Evolutionary conservation across 345 rosid genomes (phyloP).

Genomic region (Physaria fendleri): DNA sequence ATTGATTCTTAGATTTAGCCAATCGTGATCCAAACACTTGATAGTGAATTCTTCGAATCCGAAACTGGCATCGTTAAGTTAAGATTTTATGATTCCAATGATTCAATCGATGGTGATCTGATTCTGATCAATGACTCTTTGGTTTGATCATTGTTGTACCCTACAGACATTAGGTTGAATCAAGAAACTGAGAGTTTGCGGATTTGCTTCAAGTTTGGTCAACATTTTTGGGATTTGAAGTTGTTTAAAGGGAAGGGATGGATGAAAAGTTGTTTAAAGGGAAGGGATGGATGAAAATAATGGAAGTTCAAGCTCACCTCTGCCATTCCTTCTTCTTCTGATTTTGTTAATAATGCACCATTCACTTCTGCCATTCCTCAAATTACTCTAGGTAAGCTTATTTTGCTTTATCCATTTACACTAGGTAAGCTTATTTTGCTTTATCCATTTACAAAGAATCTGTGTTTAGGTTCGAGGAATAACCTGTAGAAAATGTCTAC

Average conservation of each 20-base stretch:
- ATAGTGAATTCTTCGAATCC: not conserved
- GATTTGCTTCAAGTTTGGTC: not conserved
- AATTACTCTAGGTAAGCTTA: no score
- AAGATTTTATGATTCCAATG: not conserved
- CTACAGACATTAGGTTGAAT: not conserved
- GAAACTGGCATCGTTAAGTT: not conserved
- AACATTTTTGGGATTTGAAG: not conserved
- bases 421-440: no score
- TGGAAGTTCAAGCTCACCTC: constrained; percentile 61
- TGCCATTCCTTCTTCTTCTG: constrained; percentile 78
- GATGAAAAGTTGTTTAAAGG: constrained; percentile 49
- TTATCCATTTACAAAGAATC: not conserved
- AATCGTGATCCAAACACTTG: not conserved
- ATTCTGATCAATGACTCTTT: not conserved
- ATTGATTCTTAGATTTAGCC: not conserved
- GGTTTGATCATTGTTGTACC: no score
- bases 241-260: constrained; percentile 43
- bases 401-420: no score
- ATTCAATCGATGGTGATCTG: not conserved
- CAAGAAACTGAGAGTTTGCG: not conserved
- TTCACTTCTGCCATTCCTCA: no score
- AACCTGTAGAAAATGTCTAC: not conserved
- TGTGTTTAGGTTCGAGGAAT: not conserved
- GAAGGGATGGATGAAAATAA: constrained; percentile 68
- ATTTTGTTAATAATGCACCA: no score